Conservation (phyloP, 768 basidiomycete genomes). For the Wakefieldia striispora region DNA sequence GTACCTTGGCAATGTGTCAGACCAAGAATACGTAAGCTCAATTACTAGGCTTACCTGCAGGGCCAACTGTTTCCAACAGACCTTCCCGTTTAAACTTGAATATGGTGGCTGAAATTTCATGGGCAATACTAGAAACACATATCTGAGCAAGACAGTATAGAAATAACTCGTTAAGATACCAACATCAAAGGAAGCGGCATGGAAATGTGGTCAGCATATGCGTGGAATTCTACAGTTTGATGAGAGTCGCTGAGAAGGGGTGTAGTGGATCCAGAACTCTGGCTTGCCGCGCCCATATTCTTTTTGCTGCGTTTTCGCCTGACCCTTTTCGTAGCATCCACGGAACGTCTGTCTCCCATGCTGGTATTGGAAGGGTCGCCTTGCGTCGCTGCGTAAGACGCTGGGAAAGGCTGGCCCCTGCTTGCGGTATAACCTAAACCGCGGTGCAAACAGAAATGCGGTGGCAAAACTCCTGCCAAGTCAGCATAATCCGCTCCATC, state of each 20-base stretch:
- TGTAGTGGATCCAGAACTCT: conserved; percentile 41
- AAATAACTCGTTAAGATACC: conserved; percentile 19
- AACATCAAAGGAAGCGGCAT: conserved; percentile 83
- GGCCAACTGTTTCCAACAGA: conserved; percentile 84
- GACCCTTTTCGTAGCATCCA: conserved; percentile 66
- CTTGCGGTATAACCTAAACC: conserved; percentile 41
- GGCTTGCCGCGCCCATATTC: conserved; percentile 25
- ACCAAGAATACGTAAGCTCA: neutral
- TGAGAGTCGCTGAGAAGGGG: conserved; percentile 61
- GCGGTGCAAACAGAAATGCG: conserved; percentile 51
- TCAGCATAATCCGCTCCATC: conserved; percentile 73
- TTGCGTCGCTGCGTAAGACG: conserved; percentile 44
- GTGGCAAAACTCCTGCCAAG: conserved; percentile 63
- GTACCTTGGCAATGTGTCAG: conserved; percentile 44
- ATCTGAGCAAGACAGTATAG: neutral
- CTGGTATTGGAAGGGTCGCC: conserved; percentile 31
- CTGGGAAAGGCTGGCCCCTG: conserved; percentile 26
- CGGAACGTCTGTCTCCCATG: conserved; percentile 15
- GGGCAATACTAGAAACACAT: conserved; percentile 58
- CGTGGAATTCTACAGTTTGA: conserved; percentile 58
- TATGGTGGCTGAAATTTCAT: conserved; percentile 68
- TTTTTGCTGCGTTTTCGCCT: conserved; percentile 71
- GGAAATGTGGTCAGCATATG: conserved; percentile 54
- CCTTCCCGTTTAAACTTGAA: conserved; percentile 79
- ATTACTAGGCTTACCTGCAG: conserved; percentile 56